phyloP scores from a whole-genome alignment of 192 early-diverging fungal species.

The Diversispora eburnea region DNA sequence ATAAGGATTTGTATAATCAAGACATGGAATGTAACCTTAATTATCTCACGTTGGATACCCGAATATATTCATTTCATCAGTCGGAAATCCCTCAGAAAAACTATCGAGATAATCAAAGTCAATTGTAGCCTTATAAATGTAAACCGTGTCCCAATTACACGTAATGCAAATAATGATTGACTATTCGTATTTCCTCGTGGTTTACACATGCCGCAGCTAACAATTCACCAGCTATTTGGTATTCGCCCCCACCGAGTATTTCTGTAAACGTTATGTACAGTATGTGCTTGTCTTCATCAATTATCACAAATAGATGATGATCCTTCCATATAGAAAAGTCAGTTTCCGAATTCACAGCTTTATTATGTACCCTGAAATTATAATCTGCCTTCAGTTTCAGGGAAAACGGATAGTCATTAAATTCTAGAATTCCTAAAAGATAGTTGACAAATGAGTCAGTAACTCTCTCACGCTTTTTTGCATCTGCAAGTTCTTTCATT shows the following conservation, averaged over 20 bases:
- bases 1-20: too few relatives aligned
- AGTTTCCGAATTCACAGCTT: not conserved
- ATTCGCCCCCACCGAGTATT: not conserved
- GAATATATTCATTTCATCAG: too few relatives aligned
- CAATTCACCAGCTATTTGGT: not conserved
- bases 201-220: not conserved
- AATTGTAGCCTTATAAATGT: too few relatives aligned
- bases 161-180: conserved; percentile 1
- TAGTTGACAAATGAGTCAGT: too few relatives aligned
- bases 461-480: too few relatives aligned
- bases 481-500: too few relatives aligned
- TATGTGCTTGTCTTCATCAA: conserved; percentile 4
- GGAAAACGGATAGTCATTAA: not conserved
- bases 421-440: not conserved
- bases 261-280: not conserved
- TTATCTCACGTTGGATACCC: too few relatives aligned
- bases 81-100: too few relatives aligned
- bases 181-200: too few relatives aligned
- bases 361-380: not conserved
- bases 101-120: too few relatives aligned
- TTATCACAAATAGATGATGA: not conserved
- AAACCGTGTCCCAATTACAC: too few relatives aligned
- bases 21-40: too few relatives aligned
- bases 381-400: not conserved
- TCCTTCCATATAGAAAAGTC: conserved; percentile 1